phyloP scores from a whole-genome alignment of 2,329 filamentous ascomycete species.

The Colletotrichum sansevieriae region DNA sequence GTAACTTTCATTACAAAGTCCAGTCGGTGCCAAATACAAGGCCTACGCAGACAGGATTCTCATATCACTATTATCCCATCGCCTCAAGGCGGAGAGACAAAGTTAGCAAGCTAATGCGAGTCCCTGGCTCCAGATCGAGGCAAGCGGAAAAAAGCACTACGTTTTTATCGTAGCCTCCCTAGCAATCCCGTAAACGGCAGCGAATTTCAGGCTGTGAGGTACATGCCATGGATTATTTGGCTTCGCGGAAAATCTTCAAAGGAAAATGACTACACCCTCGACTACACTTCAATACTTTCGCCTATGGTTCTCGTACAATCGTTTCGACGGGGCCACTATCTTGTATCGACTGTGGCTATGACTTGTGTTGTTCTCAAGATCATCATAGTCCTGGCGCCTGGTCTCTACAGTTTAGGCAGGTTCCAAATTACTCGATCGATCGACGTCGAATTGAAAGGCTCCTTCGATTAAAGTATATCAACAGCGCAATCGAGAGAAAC shows the following conservation, averaged over 20 bases:
- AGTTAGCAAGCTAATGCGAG: no score
- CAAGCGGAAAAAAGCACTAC: no score
- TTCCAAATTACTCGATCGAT: neutral
- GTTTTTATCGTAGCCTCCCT: no score
- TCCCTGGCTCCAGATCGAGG: no score
- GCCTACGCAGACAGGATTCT: no score
- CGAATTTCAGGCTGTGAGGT: neutral
- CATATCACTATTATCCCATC: no score
- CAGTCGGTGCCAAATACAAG: no score
- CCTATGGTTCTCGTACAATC: neutral
- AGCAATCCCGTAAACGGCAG: no score
- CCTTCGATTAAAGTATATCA: neutral
- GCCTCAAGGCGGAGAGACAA: no score
- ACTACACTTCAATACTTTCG: neutral
- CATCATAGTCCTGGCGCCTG: neutral
- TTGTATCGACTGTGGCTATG: neutral
- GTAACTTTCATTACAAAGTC: no score
- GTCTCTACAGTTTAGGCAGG: neutral
- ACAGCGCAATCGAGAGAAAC: neutral
- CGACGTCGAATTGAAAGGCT: neutral
- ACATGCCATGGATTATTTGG: constrained; percentile 2
- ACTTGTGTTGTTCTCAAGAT: neutral
- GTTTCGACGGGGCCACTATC: neutral
- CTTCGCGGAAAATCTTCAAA: neutral
- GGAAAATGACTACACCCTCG: neutral